phyloP scores from a whole-genome alignment of 139 green algal genomes.

The Eudorina sp. region DNA sequence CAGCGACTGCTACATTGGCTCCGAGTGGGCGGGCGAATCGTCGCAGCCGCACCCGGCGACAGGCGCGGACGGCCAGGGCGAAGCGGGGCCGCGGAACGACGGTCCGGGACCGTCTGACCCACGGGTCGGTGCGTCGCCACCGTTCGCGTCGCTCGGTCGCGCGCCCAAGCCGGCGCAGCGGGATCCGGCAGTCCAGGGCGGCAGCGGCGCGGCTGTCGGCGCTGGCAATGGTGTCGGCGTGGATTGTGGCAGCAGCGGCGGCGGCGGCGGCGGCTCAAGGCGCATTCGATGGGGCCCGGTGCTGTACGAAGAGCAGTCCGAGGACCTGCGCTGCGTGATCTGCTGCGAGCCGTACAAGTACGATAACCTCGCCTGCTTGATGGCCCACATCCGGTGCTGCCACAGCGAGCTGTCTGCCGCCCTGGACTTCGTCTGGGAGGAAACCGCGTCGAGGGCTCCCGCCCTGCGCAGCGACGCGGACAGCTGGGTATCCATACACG shows the following conservation, averaged over 20 bases:
- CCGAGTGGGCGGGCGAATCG: no score
- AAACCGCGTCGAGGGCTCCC: neutral
- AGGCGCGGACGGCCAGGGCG: no score
- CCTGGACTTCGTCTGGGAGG: neutral
- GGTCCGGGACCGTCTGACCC: no score
- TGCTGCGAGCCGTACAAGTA: neutral
- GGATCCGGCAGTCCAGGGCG: no score
- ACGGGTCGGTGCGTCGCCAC: no score
- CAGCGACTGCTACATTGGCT: neutral
- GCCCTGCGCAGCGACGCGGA: neutral
- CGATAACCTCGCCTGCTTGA: slow-evolving; percentile 14
- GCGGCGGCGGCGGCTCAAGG: neutral
- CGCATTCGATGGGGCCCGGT: neutral
- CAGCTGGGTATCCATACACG: neutral
- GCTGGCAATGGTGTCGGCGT: neutral
- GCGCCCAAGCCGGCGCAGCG: no score
- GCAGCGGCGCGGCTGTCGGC: no score
- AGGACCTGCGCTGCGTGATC: neutral
- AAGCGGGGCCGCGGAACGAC: no score
- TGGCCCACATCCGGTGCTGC: neutral
- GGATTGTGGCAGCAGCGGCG: neutral
- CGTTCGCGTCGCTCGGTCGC: no score
- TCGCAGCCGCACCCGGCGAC: no score
- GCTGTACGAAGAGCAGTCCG: neutral
- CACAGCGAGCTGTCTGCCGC: neutral